Evolutionary conservation across 306 rosid genomes (phyloP), one percentile per base, ranked within the genome.

Genomic region (Medicago arabica): DNA sequence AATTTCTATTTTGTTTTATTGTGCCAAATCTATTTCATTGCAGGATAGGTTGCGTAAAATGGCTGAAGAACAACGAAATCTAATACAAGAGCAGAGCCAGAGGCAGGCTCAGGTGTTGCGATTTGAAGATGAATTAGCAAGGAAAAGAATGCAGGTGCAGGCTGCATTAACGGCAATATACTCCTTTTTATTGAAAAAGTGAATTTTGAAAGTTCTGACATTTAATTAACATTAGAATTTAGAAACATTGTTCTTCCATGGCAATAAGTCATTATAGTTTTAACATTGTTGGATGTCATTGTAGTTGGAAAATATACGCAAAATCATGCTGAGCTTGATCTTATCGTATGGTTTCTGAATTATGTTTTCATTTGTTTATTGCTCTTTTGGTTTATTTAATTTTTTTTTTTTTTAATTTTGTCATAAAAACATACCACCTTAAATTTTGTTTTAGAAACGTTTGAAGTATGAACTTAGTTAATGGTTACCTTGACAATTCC

Each of bases 71-170:
- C 98, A 92, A 78, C 87, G 88, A 21, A 89, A 92, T 83, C 75
- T 91, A 70, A 76, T 88, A 64, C 98, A 96, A 75, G 93, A 92
- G 72, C 96, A 92, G 76, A 97, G 90, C 57, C 96, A 96, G 75
- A 81, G 83, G 47, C 84, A 90, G 86, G 99, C 99, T 44, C 99
- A 96, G 79, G 85, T 78, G 87, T 41, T 87, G 75, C 90, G 98
- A 19, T 73, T 66, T 72, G 92, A 96, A 80, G 98, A 96, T 88
- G 99, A 96, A 76, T 69, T 90, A 72, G 86, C 96, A 49, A 90
- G 97, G 81, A 88, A 92, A 81, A 90, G 98, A 87, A 72, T 90
- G 92, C 96, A 92, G 99, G 98, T 96, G 71, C 83, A 8, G 60
- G 64, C 65, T 50, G 44, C 80, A 46, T 79, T 77, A 75, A 67